Base-by-base conservation (phyloP, 1,284 basidiomycete genomes). In the Peniophora sp. region DNA sequence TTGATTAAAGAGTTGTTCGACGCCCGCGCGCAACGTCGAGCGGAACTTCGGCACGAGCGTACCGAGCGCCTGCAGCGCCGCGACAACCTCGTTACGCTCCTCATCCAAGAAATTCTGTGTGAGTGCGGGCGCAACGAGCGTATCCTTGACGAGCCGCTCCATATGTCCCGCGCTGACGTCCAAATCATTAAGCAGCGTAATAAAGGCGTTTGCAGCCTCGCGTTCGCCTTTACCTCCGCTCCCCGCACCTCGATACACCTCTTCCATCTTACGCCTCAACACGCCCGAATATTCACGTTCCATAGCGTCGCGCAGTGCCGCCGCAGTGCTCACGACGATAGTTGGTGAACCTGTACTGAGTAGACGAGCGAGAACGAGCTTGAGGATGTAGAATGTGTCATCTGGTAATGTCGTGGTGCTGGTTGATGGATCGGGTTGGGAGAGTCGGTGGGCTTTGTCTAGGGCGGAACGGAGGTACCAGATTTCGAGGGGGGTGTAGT, bases 1-100 rank as follows among this genome's bases (percentile, higher is more conserved):
- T 62, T 97, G 92, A 56, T 92, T 95, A 73, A 98, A 98, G 20
- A 98, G 72, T 60, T 95, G 92, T 58, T 98, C 96, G 39, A 97
- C 75, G 34, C 95, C 92, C 10, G 80, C 75, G 64, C 86, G 83
- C 49, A 89, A 69, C 1, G 81, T 80, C 1, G 80, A 77, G 34
- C 83, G 77, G 63, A 95, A 84, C 58, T 83, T 85, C 1, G 75
- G 69, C 1, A 78, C 77, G 35, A 85, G 65, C 24, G 61, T 68
- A 10, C 75, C 71, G 54, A 92, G 73, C 3, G 70, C 67, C 2
- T 69, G 62, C 19, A 90, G 59, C 19, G 70, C 65, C 10, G 65
- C 61, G 54, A 69, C 76, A 3, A 81, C 79, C 2, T 61, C 52
- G 1, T 69, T 59, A 41, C 81, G 72, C 54, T 94, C 87, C 8